Evolutionary conservation across 768 basidiomycete species (phyloP).

Genomic region (Lepiota subincarnata): DNA sequence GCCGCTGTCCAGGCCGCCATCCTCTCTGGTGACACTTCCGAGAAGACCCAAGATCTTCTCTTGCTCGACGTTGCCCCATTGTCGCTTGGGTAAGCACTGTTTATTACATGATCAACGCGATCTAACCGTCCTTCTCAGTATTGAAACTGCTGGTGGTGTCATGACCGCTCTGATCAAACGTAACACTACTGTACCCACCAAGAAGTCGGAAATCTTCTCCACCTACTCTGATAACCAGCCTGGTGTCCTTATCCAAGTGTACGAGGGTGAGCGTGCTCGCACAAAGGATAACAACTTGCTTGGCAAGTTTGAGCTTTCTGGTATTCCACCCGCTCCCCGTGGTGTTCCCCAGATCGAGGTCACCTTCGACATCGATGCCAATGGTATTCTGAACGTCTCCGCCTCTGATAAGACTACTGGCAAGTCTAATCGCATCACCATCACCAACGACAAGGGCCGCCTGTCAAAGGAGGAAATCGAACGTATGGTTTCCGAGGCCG

Average conservation of each 20-base stretch:
- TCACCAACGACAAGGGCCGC: slow-evolving; percentile 96
- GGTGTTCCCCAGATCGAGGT: slow-evolving; percentile 98
- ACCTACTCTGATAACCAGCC: slow-evolving; percentile 99
- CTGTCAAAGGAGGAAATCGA: slow-evolving; percentile 97
- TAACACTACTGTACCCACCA: slow-evolving; percentile 97
- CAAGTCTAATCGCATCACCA: slow-evolving; percentile 91
- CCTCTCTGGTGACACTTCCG: slow-evolving; percentile 95
- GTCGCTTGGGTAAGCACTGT: slow-evolving; percentile 52
- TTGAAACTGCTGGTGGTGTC: slow-evolving; percentile 98
- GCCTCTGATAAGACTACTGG: slow-evolving; percentile 96
- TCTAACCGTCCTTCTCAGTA: slow-evolving; percentile 40
- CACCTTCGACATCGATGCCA: slow-evolving; percentile 97
- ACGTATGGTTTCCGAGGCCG: slow-evolving; percentile 93
- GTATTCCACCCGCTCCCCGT: slow-evolving; percentile 94
- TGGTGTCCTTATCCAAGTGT: slow-evolving; percentile 97
- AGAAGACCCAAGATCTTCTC: slow-evolving; percentile 95
- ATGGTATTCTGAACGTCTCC: slow-evolving; percentile 94
- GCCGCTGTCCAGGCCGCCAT: slow-evolving; percentile 98
- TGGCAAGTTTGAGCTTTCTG: slow-evolving; percentile 96
- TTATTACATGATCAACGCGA: slow-evolving; percentile 18
- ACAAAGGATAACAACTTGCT: slow-evolving; percentile 99
- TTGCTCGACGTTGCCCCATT: slow-evolving; percentile 92
- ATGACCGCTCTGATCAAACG: slow-evolving; percentile 99
- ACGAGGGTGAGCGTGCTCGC: slow-evolving; percentile 96
- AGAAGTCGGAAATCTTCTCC: slow-evolving; percentile 98